A percentile compares a stretch with the other conserved stretches of the same genome.
Evolutionary conservation across 2,329 filamentous ascomycete species (phyloP).

Genomic region (Coniochaeta sp.): DNA sequence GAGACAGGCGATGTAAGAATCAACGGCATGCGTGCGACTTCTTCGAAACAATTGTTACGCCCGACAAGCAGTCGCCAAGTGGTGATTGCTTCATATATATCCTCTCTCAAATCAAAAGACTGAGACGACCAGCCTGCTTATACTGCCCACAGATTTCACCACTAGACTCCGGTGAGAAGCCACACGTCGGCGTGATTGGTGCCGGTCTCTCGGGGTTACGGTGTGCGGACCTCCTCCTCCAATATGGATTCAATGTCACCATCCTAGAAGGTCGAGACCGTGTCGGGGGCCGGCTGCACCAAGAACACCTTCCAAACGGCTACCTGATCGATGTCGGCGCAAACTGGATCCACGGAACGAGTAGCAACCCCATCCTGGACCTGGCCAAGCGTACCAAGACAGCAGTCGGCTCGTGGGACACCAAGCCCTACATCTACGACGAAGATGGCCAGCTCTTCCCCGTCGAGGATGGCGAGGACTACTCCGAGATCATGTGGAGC

Average conservation of each 20-base stretch:
- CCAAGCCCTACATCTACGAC: slow-evolving; percentile 47
- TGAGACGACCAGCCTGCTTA: not conserved
- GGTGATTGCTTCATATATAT: no score
- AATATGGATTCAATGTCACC: slow-evolving; percentile 59
- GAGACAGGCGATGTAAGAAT: slow-evolving; percentile 12
- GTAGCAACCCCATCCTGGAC: slow-evolving; percentile 62
- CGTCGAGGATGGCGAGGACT: slow-evolving; percentile 34
- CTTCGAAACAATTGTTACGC: not conserved
- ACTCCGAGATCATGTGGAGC: slow-evolving; percentile 55
- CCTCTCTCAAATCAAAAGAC: not conserved
- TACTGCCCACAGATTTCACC: not conserved
- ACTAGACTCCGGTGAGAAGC: slow-evolving; percentile 17
- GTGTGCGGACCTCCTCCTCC: slow-evolving; percentile 60
- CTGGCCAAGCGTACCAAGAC: slow-evolving; percentile 57
- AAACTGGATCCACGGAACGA: slow-evolving; percentile 76
- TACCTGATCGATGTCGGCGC: slow-evolving; percentile 54
- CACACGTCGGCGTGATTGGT: slow-evolving; percentile 61
- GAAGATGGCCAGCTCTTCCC: slow-evolving; percentile 46
- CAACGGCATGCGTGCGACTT: not conserved
- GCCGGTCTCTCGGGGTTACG: slow-evolving; percentile 65
- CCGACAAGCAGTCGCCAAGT: not conserved
- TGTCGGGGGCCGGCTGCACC: slow-evolving; percentile 57
- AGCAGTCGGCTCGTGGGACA: slow-evolving; percentile 38
- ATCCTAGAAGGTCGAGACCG: slow-evolving; percentile 62
- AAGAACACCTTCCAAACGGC: slow-evolving; percentile 40